Percentiles rank a stretch among this genome's conserved stretches.
Evolutionary conservation across 192 early-diverging fungal genomes (phyloP).

Genomic region (Coemansia sp.): DNA sequence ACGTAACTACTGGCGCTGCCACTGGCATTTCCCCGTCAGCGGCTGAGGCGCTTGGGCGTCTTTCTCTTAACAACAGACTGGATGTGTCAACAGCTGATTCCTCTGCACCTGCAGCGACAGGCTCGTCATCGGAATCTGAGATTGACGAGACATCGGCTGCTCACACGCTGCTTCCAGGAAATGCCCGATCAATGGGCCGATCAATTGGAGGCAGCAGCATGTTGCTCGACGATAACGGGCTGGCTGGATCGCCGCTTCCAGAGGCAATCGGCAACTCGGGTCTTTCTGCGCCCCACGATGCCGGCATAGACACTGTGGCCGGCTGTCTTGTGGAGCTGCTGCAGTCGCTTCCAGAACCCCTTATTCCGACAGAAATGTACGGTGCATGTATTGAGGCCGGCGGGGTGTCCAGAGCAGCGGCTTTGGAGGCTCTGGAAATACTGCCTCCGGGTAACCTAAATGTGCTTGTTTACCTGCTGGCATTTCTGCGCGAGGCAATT

Average conservation of each 20-base stretch:
- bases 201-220: constrained; percentile 6
- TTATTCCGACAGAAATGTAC: constrained; percentile 69
- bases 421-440: constrained; percentile 58
- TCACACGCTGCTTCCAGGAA: constrained; percentile 4
- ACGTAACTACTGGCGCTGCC: neutral
- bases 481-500: constrained; percentile 69
- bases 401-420: constrained; percentile 41
- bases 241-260: constrained; percentile 40
- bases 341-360: constrained; percentile 68
- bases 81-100: neutral
- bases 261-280: constrained; percentile 53
- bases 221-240: constrained; percentile 3
- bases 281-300: constrained; percentile 48
- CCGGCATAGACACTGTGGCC: constrained; percentile 72
- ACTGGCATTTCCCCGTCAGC: constrained; percentile 12
- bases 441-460: constrained; percentile 71
- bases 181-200: neutral
- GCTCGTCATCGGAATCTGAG: constrained; percentile 19
- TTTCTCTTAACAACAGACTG: constrained; percentile 27
- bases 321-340: constrained; percentile 67
- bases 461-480: constrained; percentile 78
- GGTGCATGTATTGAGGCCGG: constrained; percentile 63
- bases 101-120: constrained; percentile 1
- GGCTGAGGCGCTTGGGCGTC: constrained; percentile 37
- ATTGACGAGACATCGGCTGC: neutral